phyloP scores from a whole-genome alignment of 169 alveolate genomes.

The Plasmodium berghei region DNA sequence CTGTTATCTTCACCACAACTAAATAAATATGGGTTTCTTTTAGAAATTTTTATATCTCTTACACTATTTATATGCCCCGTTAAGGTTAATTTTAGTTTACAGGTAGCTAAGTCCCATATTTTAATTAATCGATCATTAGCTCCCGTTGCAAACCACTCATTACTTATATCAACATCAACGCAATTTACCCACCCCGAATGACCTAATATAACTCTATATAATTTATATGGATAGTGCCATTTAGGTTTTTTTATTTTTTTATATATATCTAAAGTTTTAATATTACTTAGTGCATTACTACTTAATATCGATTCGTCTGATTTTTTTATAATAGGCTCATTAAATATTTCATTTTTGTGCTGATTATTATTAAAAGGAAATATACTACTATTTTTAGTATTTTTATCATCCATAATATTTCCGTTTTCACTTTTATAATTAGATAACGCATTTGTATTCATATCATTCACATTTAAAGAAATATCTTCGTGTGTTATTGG shows the following conservation, averaged over 20 bases:
- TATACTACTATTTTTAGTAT: conserved; percentile 4
- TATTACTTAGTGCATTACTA: conserved; percentile 80
- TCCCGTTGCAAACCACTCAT: conserved; percentile 97
- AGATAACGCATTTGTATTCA: conserved; percentile 3
- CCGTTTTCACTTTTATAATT: conserved; percentile 4
- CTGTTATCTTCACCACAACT: conserved; percentile 98
- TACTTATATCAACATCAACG: conserved; percentile 96
- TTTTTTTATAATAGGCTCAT: conserved; percentile 62
- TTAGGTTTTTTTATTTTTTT: conserved; percentile 83
- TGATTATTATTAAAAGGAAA: conserved; percentile 16
- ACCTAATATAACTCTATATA: conserved; percentile 96
- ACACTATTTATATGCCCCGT: conserved; percentile 98
- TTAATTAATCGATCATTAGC: conserved; percentile 97
- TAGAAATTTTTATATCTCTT: conserved; percentile 94
- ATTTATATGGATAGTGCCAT: conserved; percentile 98
- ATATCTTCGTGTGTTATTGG: conserved; percentile 28
- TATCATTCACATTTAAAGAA: conserved; percentile 6
- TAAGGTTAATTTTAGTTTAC: conserved; percentile 95
- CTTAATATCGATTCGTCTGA: conserved; percentile 77
- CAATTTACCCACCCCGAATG: conserved; percentile 99
- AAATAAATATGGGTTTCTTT: conserved; percentile 97
- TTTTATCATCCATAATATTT: conserved; percentile 24
- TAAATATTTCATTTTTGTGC: conserved; percentile 3
- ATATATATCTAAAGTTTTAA: conserved; percentile 77
- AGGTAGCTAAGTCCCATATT: conserved; percentile 98